A percentile compares a stretch with the other conserved stretches of the same genome.
These are phyloP conservation scores for Pholiota conissans DNA, from an alignment of 768 basidiomycete genomes.

Conservation along the genomic window DNA sequence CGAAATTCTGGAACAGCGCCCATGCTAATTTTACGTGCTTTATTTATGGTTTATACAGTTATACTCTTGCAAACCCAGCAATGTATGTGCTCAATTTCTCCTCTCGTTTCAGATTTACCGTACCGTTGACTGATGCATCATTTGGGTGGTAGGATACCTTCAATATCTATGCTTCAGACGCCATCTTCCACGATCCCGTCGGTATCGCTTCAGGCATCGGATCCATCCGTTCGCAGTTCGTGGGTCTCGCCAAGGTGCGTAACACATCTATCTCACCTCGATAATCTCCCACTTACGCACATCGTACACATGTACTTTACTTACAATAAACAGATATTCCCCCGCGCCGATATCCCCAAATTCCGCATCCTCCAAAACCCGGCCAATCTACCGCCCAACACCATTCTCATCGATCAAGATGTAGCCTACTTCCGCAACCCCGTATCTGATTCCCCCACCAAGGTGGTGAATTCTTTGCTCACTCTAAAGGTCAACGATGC, in stretches of 20 bases:
- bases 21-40: too few relatives aligned
- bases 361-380: slow-evolving; percentile 44
- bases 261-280: background rate
- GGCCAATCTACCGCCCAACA: slow-evolving; percentile 31
- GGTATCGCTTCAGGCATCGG: slow-evolving; percentile 41
- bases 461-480: slow-evolving; percentile 44
- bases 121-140: background rate
- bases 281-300: background rate
- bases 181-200: slow-evolving; percentile 46
- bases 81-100: slow-evolving; percentile 21
- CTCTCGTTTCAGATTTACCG: background rate
- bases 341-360: slow-evolving; percentile 39
- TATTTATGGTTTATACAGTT: slow-evolving; percentile 22
- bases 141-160: slow-evolving; percentile 35
- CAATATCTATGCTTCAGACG: slow-evolving; percentile 38
- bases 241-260: slow-evolving; percentile 41
- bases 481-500: slow-evolving; percentile 37
- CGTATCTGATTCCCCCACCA: slow-evolving; percentile 37
- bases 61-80: slow-evolving; percentile 38
- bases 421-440: slow-evolving; percentile 43
- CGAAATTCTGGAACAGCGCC: too few relatives aligned
- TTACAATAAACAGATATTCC: slow-evolving; percentile 43
- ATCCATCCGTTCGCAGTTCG: slow-evolving; percentile 43
- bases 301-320: too few relatives aligned
- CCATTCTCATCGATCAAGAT: slow-evolving; percentile 47